phyloP scores from a whole-genome alignment of 331 rosid species.

The Cydonia oblonga region DNA sequence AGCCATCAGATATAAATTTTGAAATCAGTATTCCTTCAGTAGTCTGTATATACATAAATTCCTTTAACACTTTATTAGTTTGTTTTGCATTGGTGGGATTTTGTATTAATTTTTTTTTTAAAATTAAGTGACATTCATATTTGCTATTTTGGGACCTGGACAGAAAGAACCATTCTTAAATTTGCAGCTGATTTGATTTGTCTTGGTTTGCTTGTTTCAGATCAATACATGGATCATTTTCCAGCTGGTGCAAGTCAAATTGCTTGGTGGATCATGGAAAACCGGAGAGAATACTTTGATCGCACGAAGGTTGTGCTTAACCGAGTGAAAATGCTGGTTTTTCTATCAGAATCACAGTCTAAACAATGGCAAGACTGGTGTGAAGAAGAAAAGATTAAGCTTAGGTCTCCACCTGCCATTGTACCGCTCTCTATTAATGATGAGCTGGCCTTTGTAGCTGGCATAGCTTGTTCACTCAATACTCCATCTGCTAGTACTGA shows the following conservation, averaged over 20 bases:
- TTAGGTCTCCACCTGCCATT: constrained; percentile 65
- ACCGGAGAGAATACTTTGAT: constrained; percentile 81
- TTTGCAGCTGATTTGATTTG: neutral
- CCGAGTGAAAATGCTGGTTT: constrained; percentile 70
- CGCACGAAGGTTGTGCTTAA: constrained; percentile 69
- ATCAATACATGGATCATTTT: constrained; percentile 68
- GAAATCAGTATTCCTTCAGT: neutral
- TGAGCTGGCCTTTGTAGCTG: constrained; percentile 89
- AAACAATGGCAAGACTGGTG: constrained; percentile 88
- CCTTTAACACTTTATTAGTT: neutral
- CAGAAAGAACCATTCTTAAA: neutral
- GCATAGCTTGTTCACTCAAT: constrained; percentile 74
- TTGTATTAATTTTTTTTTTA: neutral
- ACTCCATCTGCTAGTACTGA: constrained; percentile 63
- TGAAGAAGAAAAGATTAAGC: constrained; percentile 71
- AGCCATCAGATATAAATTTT: no score
- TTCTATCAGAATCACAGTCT: constrained; percentile 77
- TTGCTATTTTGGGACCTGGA: neutral
- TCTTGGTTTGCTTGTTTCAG: constrained; percentile 28
- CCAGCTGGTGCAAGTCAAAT: constrained; percentile 98
- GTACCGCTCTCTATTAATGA: constrained; percentile 82
- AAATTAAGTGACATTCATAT: neutral
- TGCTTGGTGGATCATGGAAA: constrained; percentile 99
- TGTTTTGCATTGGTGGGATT: neutral
- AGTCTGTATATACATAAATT: neutral